These are phyloP conservation scores for Debaryomyces psychrophilus DNA, from an alignment of 1,139 yeast species.

Conservation along the genomic window DNA sequence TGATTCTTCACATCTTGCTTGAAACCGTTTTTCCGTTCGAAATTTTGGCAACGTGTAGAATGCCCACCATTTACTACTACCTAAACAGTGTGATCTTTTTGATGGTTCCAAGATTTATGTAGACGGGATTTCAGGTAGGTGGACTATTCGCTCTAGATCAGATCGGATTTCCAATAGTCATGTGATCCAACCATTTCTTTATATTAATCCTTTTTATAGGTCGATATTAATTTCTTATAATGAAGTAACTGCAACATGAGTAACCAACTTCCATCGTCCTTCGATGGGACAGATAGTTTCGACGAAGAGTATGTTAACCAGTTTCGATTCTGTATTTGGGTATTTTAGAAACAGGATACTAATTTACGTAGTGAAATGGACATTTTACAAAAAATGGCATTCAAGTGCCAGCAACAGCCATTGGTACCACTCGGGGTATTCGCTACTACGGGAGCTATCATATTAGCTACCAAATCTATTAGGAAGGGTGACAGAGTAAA, in stretches of 20 bases:
- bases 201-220: neutral
- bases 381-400: slow-evolving; percentile 33
- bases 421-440: slow-evolving; percentile 79
- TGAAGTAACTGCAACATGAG: slow-evolving; percentile 15
- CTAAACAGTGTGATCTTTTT: too few species aligned
- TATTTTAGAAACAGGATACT: slow-evolving; percentile 6
- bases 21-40: neutral
- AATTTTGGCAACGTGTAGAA: too few species aligned
- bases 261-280: slow-evolving; percentile 29
- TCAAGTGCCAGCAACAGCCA: slow-evolving; percentile 69
- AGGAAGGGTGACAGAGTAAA: slow-evolving; percentile 69
- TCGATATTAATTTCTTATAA: neutral
- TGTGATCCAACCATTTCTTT: neutral
- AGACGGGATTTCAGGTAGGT: too few species aligned
- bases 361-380: slow-evolving; percentile 31
- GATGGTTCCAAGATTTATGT: too few species aligned
- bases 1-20: neutral
- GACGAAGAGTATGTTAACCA: slow-evolving; percentile 31
- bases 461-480: slow-evolving; percentile 76
- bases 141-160: neutral
- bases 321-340: neutral
- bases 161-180: neutral
- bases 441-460: slow-evolving; percentile 79
- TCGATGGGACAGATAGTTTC: slow-evolving; percentile 17
- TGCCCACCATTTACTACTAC: too few species aligned